Conservation (phyloP, 2,329 filamentous ascomycete genomes). For the Domatiomyces globalis region DNA sequence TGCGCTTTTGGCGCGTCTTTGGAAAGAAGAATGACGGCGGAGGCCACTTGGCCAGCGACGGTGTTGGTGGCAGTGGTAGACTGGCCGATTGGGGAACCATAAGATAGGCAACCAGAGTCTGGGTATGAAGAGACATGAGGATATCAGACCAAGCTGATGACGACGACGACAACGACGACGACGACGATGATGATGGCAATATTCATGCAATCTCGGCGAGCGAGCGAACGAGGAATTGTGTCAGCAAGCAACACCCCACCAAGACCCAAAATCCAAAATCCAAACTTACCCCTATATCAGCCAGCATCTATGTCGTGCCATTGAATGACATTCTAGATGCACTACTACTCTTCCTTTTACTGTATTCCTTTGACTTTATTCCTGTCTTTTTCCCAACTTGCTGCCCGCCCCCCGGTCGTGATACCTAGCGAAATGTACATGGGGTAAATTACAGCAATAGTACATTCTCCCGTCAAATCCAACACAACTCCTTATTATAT, state of each 20-base stretch:
- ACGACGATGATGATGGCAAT: background rate
- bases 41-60: constrained; percentile 24
- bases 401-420: too few relatives aligned
- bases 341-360: too few relatives aligned
- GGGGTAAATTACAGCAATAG: too few relatives aligned
- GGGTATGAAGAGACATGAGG: background rate
- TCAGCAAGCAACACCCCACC: background rate
- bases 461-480: too few relatives aligned
- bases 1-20: constrained; percentile 95
- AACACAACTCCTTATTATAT: too few relatives aligned
- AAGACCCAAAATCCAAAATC: too few relatives aligned
- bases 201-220: background rate
- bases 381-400: background rate
- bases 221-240: background rate
- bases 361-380: too few relatives aligned
- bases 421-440: too few relatives aligned
- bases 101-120: constrained; percentile 29
- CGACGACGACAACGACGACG: background rate
- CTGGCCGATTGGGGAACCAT: constrained; percentile 75
- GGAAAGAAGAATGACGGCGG: constrained; percentile 63
- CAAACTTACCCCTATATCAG: background rate
- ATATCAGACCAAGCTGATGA: background rate
- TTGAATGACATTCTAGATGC: too few relatives aligned
- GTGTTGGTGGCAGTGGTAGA: constrained; percentile 28
- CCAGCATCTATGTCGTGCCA: background rate